Conservation (phyloP, 2,329 filamentous ascomycete genomes). For the Beauveria pseudobassiana region DNA sequence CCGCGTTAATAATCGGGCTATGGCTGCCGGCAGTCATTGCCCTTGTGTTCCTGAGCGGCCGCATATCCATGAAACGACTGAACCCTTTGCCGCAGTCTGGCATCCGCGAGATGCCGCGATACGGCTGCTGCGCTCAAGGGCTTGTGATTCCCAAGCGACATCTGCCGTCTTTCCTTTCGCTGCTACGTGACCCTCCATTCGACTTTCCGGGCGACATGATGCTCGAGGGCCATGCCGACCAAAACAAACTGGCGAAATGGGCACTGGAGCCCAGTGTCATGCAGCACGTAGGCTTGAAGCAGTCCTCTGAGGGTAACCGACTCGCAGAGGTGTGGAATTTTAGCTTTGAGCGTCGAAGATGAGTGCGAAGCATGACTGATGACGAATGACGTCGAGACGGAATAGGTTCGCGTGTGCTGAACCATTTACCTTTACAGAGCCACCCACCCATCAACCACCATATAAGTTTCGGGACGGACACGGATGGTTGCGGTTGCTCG, state of each 20-base stretch:
- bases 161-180: constrained; percentile 19
- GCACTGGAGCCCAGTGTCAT: constrained; percentile 30
- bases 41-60: constrained; percentile 23
- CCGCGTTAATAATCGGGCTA: constrained; percentile 21
- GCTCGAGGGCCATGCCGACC: constrained; percentile 26
- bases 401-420: background rate
- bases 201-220: constrained; percentile 28
- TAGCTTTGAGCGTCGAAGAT: constrained; percentile 22
- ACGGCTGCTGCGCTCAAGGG: constrained; percentile 32
- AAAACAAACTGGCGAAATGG: constrained; percentile 25
- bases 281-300: constrained; percentile 28
- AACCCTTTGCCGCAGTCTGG: constrained; percentile 15
- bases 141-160: constrained; percentile 27
- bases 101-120: constrained; percentile 28
- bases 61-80: constrained; percentile 21
- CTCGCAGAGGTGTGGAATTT: constrained; percentile 29
- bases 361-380: background rate
- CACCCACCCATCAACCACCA: background rate
- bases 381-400: background rate
- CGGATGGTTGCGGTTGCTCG: background rate
- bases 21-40: constrained; percentile 27
- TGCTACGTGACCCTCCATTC: constrained; percentile 25
- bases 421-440: background rate
- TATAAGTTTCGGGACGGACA: background rate
- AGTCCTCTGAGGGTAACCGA: constrained; percentile 22